A percentile compares a stretch with the other conserved stretches of the same genome.
Evolutionary conservation across 2,329 filamentous ascomycete species (phyloP).

Genomic region (Aureobasidium lini): DNA sequence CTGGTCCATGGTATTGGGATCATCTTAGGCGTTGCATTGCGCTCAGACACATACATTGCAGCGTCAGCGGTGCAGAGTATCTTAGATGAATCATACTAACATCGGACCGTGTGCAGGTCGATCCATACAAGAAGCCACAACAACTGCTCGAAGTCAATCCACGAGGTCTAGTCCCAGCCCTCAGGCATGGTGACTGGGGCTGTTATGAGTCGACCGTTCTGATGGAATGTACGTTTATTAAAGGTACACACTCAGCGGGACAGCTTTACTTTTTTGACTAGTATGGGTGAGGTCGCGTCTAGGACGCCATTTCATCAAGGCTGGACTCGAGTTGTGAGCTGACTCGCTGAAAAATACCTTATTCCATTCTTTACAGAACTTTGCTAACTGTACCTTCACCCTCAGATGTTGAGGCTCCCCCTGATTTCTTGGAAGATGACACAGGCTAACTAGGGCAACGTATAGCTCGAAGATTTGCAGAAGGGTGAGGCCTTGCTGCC

Average conservation of each 20-base stretch:
- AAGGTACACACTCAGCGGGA: too few species aligned
- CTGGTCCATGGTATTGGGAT: too few species aligned
- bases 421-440: background rate
- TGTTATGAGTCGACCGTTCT: constrained; percentile 76
- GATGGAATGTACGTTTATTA: constrained; percentile 53
- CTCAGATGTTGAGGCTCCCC: constrained; percentile 41
- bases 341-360: too few species aligned
- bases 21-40: too few species aligned
- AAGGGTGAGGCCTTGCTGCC: constrained; percentile 57
- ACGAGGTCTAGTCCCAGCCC: constrained; percentile 65
- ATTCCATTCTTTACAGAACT: too few species aligned
- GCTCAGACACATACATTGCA: too few species aligned
- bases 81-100: background rate
- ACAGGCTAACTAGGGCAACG: background rate
- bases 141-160: constrained; percentile 69
- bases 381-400: too few species aligned
- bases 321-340: too few species aligned
- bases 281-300: too few species aligned
- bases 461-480: constrained; percentile 60
- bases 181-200: constrained; percentile 72
- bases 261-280: too few species aligned
- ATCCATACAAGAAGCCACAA: constrained; percentile 68
- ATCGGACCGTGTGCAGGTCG: constrained; percentile 38
- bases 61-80: background rate
- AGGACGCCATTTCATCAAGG: too few species aligned